A percentile compares a stretch with the other conserved stretches of the same genome.
These are phyloP conservation scores for Cladosporium sp. DNA, from an alignment of 2,329 filamentous ascomycete genomes.

Conservation along the genomic window DNA sequence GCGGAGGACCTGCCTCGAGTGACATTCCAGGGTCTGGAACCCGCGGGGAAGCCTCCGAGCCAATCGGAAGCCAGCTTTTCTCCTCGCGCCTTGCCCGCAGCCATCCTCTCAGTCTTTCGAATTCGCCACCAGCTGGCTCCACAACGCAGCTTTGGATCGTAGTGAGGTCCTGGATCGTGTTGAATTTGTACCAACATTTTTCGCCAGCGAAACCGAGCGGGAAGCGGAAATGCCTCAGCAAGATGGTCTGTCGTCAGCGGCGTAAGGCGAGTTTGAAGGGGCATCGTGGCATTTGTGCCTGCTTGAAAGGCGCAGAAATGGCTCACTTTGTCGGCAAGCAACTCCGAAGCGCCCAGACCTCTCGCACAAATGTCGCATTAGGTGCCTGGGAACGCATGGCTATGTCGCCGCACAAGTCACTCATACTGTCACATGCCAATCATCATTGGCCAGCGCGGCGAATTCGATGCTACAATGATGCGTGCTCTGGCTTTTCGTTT, in stretches of 20 bases:
- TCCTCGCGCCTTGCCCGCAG: not conserved
- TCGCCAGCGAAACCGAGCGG: not conserved
- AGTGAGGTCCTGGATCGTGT: not conserved
- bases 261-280: not conserved
- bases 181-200: not conserved
- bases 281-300: not conserved
- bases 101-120: not conserved
- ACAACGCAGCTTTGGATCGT: not conserved
- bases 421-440: not conserved
- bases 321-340: not conserved
- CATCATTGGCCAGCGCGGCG: not conserved
- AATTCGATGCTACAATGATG: not conserved
- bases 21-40: too few relatives aligned
- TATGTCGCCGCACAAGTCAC: not conserved
- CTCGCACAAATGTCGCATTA: not conserved
- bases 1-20: too few relatives aligned
- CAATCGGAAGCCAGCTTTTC: not conserved
- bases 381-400: not conserved
- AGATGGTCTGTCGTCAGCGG: not conserved
- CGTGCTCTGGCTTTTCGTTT: not conserved
- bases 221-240: not conserved
- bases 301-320: not conserved
- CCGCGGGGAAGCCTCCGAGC: not conserved
- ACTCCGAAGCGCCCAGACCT: not conserved
- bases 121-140: not conserved